Conservation (phyloP, 1,139 yeast genomes). For the Geotrichum reessii region DNA sequence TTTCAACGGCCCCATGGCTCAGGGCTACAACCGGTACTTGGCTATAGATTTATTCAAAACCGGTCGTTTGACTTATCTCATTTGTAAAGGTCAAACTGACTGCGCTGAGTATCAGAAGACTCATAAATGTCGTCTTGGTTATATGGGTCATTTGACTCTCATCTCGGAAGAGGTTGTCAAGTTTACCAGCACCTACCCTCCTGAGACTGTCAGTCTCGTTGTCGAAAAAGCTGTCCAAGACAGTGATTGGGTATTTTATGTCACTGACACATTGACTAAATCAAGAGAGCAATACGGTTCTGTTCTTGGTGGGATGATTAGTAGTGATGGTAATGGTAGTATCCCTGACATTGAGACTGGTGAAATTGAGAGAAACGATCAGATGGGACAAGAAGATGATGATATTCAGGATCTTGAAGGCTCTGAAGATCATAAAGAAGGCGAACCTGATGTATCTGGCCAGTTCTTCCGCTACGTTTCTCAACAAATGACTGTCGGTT, state of each 20-base stretch:
- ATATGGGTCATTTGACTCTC: constrained; percentile 93
- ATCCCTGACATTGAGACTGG: constrained; percentile 2
- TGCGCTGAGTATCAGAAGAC: constrained; percentile 63
- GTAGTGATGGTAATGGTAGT: constrained; percentile 27
- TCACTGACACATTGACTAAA: constrained; percentile 74
- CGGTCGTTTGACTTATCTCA: constrained; percentile 70
- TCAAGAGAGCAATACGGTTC: constrained; percentile 93
- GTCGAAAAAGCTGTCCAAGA: constrained; percentile 53
- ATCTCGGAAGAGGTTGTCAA: constrained; percentile 94
- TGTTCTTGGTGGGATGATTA: constrained; percentile 70
- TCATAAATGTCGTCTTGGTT: constrained; percentile 71
- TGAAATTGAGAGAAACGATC: constrained; percentile 22
- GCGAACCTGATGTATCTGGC: constrained; percentile 44
- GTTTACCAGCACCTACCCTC: constrained; percentile 71
- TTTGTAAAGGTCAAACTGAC: constrained; percentile 73
- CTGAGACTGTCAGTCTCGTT: constrained; percentile 52
- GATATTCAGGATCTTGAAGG: constrained; percentile 21
- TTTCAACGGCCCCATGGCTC: constrained; percentile 91
- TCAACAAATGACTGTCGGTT: constrained; percentile 51
- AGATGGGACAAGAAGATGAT: constrained; percentile 19
- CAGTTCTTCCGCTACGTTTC: constrained; percentile 78
- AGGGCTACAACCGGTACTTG: constrained; percentile 79
- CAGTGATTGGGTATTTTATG: constrained; percentile 77
- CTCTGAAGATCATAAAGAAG: constrained; percentile 22
- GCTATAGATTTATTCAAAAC: constrained; percentile 81